Percentiles rank a stretch among this genome's conserved stretches.
phyloP scores from a whole-genome alignment of 108 stramenopile genomes.

The Cyclotella baltica region DNA sequence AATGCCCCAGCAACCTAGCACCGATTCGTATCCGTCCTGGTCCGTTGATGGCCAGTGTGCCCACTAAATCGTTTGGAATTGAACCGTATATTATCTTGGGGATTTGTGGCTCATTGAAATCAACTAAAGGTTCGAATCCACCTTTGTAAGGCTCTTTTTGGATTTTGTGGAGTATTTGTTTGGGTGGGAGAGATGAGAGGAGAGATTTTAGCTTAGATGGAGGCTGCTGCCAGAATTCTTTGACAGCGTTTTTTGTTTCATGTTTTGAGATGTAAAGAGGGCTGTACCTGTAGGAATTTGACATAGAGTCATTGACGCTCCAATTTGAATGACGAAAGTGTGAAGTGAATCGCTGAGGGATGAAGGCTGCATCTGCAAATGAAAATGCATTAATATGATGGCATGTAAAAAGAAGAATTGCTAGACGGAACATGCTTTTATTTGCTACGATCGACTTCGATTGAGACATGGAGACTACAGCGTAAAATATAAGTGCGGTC shows the following conservation, averaged over 20 bases:
- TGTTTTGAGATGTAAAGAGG: background rate
- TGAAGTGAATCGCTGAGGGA: too few relatives aligned
- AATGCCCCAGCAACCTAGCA: conserved; percentile 43
- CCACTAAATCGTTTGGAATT: conserved; percentile 44
- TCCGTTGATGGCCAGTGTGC: conserved; percentile 40
- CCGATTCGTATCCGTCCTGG: conserved; percentile 56
- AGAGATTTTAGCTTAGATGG: background rate
- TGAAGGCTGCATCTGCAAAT: too few relatives aligned
- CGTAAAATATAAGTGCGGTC: too few relatives aligned
- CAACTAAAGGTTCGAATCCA: conserved; percentile 53
- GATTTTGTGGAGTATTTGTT: conserved; percentile 30
- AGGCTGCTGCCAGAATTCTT: conserved; percentile 12
- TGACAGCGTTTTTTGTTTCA: background rate
- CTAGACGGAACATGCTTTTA: too few relatives aligned
- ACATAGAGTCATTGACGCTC: too few relatives aligned
- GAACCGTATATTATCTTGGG: conserved; percentile 25
- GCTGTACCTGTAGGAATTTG: too few relatives aligned
- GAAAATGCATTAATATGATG: too few relatives aligned
- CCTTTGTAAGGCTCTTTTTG: conserved; percentile 39
- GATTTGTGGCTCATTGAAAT: conserved; percentile 16
- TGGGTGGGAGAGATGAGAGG: conserved; percentile 13
- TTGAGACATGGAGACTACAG: too few relatives aligned
- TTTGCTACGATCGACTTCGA: too few relatives aligned
- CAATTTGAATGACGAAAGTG: too few relatives aligned
- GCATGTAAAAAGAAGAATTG: too few relatives aligned